These are phyloP conservation scores for Candida sphagnicola DNA, from an alignment of 805 yeast species.

Conservation along the genomic window DNA sequence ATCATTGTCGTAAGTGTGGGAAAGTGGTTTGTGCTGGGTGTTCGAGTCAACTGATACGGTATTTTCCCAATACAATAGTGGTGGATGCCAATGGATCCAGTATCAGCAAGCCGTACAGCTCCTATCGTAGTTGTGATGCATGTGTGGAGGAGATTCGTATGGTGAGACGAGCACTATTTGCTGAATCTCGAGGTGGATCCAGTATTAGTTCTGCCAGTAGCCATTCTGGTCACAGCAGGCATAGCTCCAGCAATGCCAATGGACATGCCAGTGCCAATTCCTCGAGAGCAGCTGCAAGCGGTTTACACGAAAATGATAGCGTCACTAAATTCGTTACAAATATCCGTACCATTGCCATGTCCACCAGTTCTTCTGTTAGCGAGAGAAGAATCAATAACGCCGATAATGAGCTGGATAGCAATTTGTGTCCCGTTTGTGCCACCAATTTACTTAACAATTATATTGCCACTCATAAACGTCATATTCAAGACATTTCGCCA, in stretches of 20 bases:
- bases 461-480: constrained; percentile 11
- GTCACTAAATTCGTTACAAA: constrained; percentile 17
- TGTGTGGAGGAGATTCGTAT: constrained; percentile 62
- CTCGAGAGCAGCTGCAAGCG: no score
- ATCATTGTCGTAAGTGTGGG: constrained; percentile 84
- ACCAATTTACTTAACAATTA: constrained; percentile 22
- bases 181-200: background rate
- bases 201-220: background rate
- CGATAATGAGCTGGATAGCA: constrained; percentile 27
- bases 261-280: no score
- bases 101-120: constrained; percentile 48
- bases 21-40: constrained; percentile 71
- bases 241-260: background rate
- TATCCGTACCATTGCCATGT: constrained; percentile 14
- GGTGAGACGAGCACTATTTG: constrained; percentile 40
- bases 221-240: background rate
- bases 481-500: constrained; percentile 10
- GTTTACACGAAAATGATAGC: constrained; percentile 8
- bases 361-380: constrained; percentile 16
- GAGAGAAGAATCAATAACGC: constrained; percentile 5
- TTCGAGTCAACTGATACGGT: constrained; percentile 48
- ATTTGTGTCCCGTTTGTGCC: constrained; percentile 41
- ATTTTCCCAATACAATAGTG: constrained; percentile 56
- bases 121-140: constrained; percentile 71
- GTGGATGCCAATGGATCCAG: constrained; percentile 51